A percentile compares a stretch with the other conserved stretches of the same genome.
These are phyloP conservation scores for Lupinus albus DNA, from an alignment of 306 rosid species.

Conservation along the genomic window DNA sequence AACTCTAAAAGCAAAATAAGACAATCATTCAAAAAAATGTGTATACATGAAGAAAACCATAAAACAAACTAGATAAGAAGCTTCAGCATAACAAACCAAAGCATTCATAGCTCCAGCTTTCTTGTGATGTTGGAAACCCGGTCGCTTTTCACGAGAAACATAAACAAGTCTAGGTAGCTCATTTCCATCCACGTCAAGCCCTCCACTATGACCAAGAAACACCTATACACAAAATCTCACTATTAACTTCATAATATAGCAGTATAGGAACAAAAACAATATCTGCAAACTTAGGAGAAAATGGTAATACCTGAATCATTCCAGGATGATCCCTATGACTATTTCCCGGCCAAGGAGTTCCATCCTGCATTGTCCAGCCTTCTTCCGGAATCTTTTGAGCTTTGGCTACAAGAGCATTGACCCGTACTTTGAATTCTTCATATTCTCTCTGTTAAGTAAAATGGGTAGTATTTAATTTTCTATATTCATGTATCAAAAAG, in stretches of 20 bases:
- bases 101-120: constrained; percentile 99
- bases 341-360: constrained; percentile 99
- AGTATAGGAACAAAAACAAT: not conserved
- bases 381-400: constrained; percentile 99
- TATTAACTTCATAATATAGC: constrained; percentile 29
- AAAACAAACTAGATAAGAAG: constrained; percentile 26
- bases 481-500: constrained; percentile 1
- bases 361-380: constrained; percentile 99
- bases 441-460: constrained; percentile 82
- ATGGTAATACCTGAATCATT: constrained; percentile 85
- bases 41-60: constrained; percentile 28
- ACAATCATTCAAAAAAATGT: not conserved
- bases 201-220: constrained; percentile 97
- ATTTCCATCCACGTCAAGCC: constrained; percentile 96
- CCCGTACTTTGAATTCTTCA: constrained; percentile 90
- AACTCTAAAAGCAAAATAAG: not conserved
- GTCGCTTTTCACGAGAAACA: constrained; percentile 99
- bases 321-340: constrained; percentile 99
- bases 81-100: constrained; percentile 64
- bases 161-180: constrained; percentile 99
- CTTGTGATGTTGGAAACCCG: constrained; percentile 99
- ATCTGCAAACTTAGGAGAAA: constrained; percentile 29
- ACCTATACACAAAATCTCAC: constrained; percentile 60
- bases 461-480: constrained; percentile 25
- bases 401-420: constrained; percentile 91